Evolutionary conservation across 306 rosid species (phyloP).

Genomic region (Morella rubra): DNA sequence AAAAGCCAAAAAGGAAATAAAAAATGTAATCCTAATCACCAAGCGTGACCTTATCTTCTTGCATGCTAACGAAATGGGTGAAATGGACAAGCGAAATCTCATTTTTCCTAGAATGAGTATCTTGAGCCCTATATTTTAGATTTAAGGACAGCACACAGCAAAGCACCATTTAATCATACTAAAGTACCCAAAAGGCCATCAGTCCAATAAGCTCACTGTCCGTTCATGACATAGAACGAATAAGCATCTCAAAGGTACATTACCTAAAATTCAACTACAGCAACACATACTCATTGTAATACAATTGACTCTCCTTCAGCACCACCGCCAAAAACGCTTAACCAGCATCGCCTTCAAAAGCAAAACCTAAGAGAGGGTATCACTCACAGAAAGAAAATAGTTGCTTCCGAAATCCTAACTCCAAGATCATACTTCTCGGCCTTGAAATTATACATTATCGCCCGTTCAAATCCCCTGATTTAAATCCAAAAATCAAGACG

Average conservation of each 20-base stretch:
- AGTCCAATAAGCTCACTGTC: neutral
- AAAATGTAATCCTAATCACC: neutral
- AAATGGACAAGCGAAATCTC: neutral
- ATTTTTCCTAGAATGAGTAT: neutral
- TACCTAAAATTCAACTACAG: neutral
- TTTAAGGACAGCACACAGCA: neutral
- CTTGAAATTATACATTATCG: neutral
- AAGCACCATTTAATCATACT: neutral
- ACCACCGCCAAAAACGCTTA: neutral
- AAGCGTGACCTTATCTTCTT: neutral
- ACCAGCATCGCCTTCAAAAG: neutral
- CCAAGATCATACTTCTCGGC: neutral
- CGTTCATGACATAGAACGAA: neutral
- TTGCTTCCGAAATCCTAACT: neutral
- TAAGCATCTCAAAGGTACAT: neutral
- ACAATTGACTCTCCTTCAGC: neutral
- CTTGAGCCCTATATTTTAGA: neutral
- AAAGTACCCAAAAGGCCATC: neutral
- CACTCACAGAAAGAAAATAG: neutral
- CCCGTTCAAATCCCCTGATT: neutral
- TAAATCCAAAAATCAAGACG: neutral
- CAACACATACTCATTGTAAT: neutral
- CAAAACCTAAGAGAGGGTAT: neutral
- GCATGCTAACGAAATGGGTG: neutral
- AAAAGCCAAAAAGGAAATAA: neutral